Percentiles rank a stretch among this genome's conserved stretches.
phyloP scores from a whole-genome alignment of 495 filamentous ascomycete species.

The Tuber indicum region DNA sequence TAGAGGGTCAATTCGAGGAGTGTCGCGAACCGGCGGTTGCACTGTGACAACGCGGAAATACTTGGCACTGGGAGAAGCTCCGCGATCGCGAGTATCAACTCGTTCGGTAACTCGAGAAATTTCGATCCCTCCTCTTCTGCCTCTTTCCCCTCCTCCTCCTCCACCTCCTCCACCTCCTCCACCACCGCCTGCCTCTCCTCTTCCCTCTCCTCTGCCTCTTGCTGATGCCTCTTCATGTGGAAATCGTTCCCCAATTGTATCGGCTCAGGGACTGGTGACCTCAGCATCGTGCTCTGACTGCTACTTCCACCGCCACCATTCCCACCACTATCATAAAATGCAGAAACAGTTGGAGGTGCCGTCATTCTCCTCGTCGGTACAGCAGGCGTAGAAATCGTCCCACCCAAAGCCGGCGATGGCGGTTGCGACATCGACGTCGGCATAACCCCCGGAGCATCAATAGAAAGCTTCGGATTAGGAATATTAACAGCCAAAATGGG shows the following conservation, averaged over 20 bases:
- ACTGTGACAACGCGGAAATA: background rate
- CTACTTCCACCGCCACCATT: background rate
- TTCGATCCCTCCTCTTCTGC: background rate
- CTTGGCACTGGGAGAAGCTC: background rate
- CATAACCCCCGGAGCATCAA: background rate
- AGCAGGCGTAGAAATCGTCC: background rate
- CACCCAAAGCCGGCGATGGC: background rate
- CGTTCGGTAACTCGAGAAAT: background rate
- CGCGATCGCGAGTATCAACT: background rate
- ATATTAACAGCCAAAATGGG: background rate
- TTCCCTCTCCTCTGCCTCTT: background rate
- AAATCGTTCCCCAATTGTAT: background rate
- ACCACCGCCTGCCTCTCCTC: background rate
- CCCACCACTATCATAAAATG: background rate
- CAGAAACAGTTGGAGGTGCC: background rate
- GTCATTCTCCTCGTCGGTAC: background rate
- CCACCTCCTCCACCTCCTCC: background rate
- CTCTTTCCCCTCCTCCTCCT: background rate
- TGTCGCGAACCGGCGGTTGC: background rate
- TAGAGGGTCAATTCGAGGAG: conserved; percentile 3
- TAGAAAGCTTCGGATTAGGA: background rate
- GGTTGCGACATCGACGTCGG: background rate
- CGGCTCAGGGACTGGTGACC: background rate
- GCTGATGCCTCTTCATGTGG: background rate
- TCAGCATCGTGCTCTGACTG: background rate